Conservation (phyloP, 2,329 filamentous ascomycete species). For the Macroventuria anomochaeta region DNA sequence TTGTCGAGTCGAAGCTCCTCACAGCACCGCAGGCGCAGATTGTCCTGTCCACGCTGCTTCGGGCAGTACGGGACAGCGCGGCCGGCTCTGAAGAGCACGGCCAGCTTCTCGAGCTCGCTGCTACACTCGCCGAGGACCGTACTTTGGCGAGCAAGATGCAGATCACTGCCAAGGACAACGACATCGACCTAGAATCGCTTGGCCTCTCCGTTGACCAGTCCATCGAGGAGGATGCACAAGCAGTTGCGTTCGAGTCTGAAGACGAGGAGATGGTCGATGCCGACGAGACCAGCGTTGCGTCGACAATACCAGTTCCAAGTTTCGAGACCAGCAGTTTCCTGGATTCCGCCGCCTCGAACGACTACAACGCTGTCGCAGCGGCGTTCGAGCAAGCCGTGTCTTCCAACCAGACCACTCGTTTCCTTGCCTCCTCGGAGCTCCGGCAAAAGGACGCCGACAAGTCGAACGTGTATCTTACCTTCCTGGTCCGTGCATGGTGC, state of each 20-base stretch:
- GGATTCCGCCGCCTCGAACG: constrained; percentile 11
- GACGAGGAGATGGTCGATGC: constrained; percentile 58
- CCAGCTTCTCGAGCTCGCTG: constrained; percentile 42
- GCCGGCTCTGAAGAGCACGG: constrained; percentile 39
- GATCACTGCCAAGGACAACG: constrained; percentile 69
- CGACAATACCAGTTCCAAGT: constrained; percentile 30
- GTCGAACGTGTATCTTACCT: constrained; percentile 73
- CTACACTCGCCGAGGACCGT: constrained; percentile 39
- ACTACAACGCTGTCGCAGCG: constrained; percentile 41
- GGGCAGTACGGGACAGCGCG: constrained; percentile 52
- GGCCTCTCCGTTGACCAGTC: constrained; percentile 49
- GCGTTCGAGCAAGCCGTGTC: constrained; percentile 41
- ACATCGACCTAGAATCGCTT: constrained; percentile 72
- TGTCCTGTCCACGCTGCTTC: constrained; percentile 69
- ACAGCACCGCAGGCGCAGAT: constrained; percentile 69
- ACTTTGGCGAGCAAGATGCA: constrained; percentile 65
- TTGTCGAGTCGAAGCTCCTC: constrained; percentile 66
- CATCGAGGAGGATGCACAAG: constrained; percentile 25
- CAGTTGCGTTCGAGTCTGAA: constrained; percentile 48
- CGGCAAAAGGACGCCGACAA: constrained; percentile 62
- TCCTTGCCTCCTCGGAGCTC: constrained; percentile 64
- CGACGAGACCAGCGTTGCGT: constrained; percentile 52
- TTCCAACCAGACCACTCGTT: constrained; percentile 39
- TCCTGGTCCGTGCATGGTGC: constrained; percentile 78
- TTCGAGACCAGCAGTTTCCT: constrained; percentile 42